phyloP scores from a whole-genome alignment of 441 rosid species.

The Oxalis stricta region DNA sequence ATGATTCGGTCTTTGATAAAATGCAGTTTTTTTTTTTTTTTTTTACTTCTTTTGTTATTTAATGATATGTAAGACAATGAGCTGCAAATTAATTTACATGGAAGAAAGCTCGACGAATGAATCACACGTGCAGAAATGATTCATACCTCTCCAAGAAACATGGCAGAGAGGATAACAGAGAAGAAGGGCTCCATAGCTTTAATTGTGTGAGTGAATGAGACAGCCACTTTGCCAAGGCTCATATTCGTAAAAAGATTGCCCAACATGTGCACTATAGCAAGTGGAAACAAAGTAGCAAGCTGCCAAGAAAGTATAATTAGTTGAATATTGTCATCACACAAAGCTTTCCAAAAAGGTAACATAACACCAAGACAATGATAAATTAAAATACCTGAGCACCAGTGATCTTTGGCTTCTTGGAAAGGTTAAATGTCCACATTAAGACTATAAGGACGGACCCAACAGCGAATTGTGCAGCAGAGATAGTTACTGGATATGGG shows the following conservation, averaged over 20 bases:
- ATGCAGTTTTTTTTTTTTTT: too few relatives aligned
- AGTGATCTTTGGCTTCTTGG: constrained; percentile 66
- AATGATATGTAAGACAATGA: background rate
- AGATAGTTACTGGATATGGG: constrained; percentile 63
- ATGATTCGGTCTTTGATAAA: too few relatives aligned
- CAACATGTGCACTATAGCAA: constrained; percentile 73
- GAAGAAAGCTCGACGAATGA: background rate
- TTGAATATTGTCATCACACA: constrained; percentile 3
- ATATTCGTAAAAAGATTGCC: constrained; percentile 88
- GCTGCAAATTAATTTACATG: background rate
- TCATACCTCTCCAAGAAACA: constrained; percentile 86
- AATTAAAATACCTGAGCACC: constrained; percentile 50
- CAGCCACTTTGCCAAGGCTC: constrained; percentile 97
- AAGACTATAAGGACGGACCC: constrained; percentile 55
- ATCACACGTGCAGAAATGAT: background rate
- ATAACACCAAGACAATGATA: background rate
- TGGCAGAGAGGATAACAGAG: constrained; percentile 84
- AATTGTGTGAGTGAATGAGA: constrained; percentile 95
- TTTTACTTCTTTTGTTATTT: too few relatives aligned
- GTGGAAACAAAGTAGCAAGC: constrained; percentile 77
- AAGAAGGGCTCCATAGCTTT: constrained; percentile 98
- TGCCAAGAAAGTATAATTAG: constrained; percentile 13
- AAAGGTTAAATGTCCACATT: constrained; percentile 80
- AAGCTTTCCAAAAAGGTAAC: background rate
- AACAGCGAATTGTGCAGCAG: constrained; percentile 64